Conservation (phyloP, 2,329 filamentous ascomycete genomes). For the Emergomyces pasteurianus region DNA sequence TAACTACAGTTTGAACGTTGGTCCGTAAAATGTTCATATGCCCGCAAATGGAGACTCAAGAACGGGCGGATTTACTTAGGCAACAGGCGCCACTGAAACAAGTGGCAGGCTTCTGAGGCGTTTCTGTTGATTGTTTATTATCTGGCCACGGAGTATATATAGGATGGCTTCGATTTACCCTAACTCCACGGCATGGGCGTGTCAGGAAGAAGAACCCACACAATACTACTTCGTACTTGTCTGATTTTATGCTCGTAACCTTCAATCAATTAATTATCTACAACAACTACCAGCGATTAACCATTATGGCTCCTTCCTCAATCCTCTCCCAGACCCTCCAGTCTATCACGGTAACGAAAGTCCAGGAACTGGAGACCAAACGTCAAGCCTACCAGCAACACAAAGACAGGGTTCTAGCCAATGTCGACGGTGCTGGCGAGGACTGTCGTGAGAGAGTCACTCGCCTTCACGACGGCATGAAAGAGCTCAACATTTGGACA, state of each 20-base stretch:
- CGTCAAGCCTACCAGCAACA: slow-evolving; percentile 8
- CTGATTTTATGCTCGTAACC: background rate
- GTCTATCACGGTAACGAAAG: slow-evolving; percentile 13
- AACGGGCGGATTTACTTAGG: background rate
- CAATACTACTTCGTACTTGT: too few relatives aligned
- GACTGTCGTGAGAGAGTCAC: slow-evolving; percentile 5
- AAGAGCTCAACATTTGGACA: slow-evolving; percentile 8
- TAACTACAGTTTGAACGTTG: too few relatives aligned
- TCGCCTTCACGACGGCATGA: slow-evolving; percentile 7
- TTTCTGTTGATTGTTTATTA: too few relatives aligned
- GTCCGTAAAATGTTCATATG: too few relatives aligned
- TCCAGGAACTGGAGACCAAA: slow-evolving; percentile 18
- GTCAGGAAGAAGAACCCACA: background rate
- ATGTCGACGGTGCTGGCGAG: slow-evolving; percentile 4
- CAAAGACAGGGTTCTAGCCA: slow-evolving; percentile 11
- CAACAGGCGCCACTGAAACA: background rate
- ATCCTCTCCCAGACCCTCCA: slow-evolving; percentile 11
- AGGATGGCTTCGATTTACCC: background rate
- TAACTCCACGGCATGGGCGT: too few relatives aligned
- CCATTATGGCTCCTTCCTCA: slow-evolving; percentile 8
- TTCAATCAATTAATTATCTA: background rate
- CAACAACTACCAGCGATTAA: background rate
- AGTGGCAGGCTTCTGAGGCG: too few relatives aligned
- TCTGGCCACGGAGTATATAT: too few relatives aligned
- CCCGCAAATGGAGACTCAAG: too few relatives aligned